A percentile compares a stretch with the other conserved stretches of the same genome.
Evolutionary conservation across 1,139 yeast species (phyloP).

Genomic region (Yamadazyma spencermartinsiae): DNA sequence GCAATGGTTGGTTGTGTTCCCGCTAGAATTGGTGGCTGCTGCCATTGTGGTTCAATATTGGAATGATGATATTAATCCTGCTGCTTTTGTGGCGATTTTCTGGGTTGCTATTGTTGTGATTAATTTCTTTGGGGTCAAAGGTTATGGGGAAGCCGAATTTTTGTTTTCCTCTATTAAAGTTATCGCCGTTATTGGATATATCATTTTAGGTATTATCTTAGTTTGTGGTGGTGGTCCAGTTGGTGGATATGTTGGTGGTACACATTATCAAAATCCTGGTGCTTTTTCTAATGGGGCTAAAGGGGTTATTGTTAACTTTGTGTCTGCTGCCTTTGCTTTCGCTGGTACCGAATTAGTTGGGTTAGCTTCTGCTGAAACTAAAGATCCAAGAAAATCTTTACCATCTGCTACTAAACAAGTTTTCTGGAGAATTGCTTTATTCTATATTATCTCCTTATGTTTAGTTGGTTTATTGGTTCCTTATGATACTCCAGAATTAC

Average conservation of each 20-base stretch:
- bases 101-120: constrained; percentile 55
- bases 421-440: constrained; percentile 47
- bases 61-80: constrained; percentile 56
- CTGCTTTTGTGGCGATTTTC: constrained; percentile 71
- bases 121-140: constrained; percentile 64
- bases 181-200: constrained; percentile 64
- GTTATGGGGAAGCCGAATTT: constrained; percentile 74
- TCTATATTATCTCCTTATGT: constrained; percentile 45
- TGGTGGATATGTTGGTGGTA: constrained; percentile 54
- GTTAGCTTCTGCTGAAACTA: constrained; percentile 44
- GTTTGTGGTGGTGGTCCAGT: constrained; percentile 63
- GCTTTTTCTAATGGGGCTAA: constrained; percentile 67
- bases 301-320: constrained; percentile 50
- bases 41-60: constrained; percentile 70
- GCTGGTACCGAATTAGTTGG: constrained; percentile 51
- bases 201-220: constrained; percentile 69
- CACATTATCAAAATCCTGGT: constrained; percentile 62
- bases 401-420: constrained; percentile 50
- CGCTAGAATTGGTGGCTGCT: constrained; percentile 74
- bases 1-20: constrained; percentile 71
- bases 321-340: constrained; percentile 48
- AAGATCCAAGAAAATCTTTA: constrained; percentile 41
- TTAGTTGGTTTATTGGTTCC: constrained; percentile 47
- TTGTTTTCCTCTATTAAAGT: constrained; percentile 60
- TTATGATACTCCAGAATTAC: constrained; percentile 32